Base-by-base conservation (phyloP, 23 red algal species). In the Gracilariopsis chorda region DNA sequence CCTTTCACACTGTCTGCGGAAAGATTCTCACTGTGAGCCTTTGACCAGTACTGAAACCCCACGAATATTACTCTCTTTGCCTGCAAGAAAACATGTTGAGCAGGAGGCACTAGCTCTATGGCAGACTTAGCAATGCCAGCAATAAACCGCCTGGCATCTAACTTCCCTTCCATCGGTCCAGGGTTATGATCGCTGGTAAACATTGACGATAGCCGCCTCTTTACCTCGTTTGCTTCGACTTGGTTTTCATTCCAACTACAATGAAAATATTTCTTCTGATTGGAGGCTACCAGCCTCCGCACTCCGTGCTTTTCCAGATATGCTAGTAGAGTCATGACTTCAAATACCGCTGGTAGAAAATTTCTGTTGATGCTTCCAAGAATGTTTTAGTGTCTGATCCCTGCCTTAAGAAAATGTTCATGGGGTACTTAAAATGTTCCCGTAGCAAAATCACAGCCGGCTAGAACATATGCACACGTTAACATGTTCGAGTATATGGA, bases 1-100 rank as follows among this genome's bases (percentile, higher is more conserved):
- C 73, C 73, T 9, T 21, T 19, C n/a, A 78, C 45, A 30, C 45
- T 44, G 21, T 78, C 41, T 4, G 73, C 35, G 5, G 73, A 78
- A 51, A 78, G 40, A 46, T 78, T 43, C 20, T 46, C 37, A 19
- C 25, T 40, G 3, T 78, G 21, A 48, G 73, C 45, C 21, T 78
- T 78, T 7, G 20, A 46, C 40, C 73, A 78, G 73, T 78, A 78
- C 32, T 48, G 45, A 49, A 78, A 78, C 14, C 45, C 73, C 9
- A 78, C 25, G 46, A 78, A 78, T 20, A 45, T 40, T 13, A 20
- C 42, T 78, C 73, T 45, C 49, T 16, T 14, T 30, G 73, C 73
- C 9, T 78, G 73, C 24, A 46, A 43, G 20, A 78, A 43, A 20
- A 51, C 44, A 46, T 78, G 46, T 29, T 78, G 40, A 6, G 5